Percentiles rank a stretch among this genome's conserved stretches.
Conservation (phyloP, 176 grass and related monocot genomes). For the Urochloa ruziziensis region DNA sequence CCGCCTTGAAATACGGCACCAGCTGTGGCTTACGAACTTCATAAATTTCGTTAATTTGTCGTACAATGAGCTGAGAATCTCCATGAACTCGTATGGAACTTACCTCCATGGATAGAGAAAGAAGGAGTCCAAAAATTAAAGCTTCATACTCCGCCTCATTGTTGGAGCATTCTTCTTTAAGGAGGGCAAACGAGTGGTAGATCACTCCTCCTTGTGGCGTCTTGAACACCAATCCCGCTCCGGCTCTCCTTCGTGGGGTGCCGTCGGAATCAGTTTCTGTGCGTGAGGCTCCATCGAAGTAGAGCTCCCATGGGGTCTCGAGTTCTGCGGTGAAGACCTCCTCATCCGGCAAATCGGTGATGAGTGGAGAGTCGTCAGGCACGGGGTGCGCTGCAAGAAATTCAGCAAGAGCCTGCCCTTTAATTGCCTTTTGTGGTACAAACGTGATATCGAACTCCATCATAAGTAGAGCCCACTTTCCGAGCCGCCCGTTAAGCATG, state of each 20-base stretch:
- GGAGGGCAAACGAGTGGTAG: background rate
- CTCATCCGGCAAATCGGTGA: background rate
- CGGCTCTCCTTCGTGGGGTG: too few species aligned
- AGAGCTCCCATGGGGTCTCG: too few species aligned
- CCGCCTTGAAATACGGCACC: too few species aligned
- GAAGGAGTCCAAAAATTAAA: background rate
- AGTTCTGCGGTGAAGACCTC: background rate
- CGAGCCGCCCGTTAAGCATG: background rate
- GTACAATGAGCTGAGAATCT: background rate
- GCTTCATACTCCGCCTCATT: background rate
- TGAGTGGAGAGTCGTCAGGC: background rate
- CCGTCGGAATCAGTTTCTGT: too few species aligned
- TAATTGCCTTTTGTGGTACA: background rate
- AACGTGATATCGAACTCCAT: slow-evolving; percentile 2
- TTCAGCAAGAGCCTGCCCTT: too few species aligned
- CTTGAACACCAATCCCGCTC: too few species aligned
- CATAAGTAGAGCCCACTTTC: background rate
- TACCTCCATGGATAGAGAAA: background rate
- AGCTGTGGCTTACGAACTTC: too few species aligned
- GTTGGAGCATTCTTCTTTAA: background rate
- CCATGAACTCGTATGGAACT: background rate
- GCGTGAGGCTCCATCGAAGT: too few species aligned
- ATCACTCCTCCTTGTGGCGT: background rate
- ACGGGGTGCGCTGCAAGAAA: too few species aligned
- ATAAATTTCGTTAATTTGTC: background rate